A percentile compares a stretch with the other conserved stretches of the same genome.
Evolutionary conservation across 2,329 filamentous ascomycete species (phyloP).

Genomic region (Neonectria coccinea): DNA sequence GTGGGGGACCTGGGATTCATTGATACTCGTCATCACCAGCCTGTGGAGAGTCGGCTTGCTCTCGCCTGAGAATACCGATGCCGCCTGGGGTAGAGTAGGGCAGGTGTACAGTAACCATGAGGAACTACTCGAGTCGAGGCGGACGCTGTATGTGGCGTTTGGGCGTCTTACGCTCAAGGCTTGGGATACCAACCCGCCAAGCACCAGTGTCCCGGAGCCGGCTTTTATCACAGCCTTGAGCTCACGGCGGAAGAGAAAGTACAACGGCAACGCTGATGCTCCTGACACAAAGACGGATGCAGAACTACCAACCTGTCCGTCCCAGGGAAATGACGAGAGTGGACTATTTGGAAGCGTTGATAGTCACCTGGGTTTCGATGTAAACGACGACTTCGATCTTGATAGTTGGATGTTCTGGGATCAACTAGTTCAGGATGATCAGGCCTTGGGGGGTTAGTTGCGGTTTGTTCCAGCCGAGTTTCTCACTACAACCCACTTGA

Average conservation of each 20-base stretch:
- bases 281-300: not conserved
- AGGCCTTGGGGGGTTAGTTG: not conserved
- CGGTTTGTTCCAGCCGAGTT: too few species aligned
- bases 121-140: conserved; percentile 45
- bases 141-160: conserved; percentile 47
- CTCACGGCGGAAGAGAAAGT: not conserved
- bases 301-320: not conserved
- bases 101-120: conserved; percentile 46
- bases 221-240: conserved; percentile 39
- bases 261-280: not conserved
- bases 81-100: conserved; percentile 43
- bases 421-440: conserved; percentile 29
- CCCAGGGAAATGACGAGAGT: conserved; percentile 12
- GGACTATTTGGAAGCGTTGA: not conserved
- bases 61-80: conserved; percentile 28
- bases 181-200: conserved; percentile 43
- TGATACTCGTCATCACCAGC: conserved; percentile 48
- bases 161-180: conserved; percentile 49
- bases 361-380: not conserved
- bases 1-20: conserved; percentile 46
- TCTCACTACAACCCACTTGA: too few species aligned
- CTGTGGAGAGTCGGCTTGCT: conserved; percentile 41
- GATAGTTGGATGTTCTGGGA: conserved; percentile 46
- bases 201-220: conserved; percentile 30
- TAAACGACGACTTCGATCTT: conserved; percentile 30